phyloP scores from a whole-genome alignment of 257 asterid genomes.

The Ehretia macrophylla region DNA sequence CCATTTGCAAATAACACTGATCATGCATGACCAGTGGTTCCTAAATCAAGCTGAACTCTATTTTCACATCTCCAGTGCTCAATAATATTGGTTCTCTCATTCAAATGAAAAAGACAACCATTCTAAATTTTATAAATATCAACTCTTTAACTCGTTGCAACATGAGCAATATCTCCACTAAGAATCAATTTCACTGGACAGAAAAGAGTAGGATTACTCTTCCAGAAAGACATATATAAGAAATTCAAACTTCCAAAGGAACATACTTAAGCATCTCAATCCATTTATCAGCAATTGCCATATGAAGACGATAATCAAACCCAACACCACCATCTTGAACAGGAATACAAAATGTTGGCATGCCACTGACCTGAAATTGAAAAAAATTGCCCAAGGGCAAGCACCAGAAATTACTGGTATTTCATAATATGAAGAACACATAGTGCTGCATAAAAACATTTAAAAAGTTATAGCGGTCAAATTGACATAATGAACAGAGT shows the following conservation, averaged over 20 bases:
- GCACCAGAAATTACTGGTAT: slow-evolving; percentile 12
- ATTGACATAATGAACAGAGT: not conserved
- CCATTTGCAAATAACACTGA: no score
- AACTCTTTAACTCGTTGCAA: no score
- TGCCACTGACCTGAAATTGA: slow-evolving; percentile 87
- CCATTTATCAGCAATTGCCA: slow-evolving; percentile 99
- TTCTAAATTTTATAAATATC: no score
- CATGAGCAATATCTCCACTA: not conserved
- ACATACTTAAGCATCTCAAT: slow-evolving; percentile 84
- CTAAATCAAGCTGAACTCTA: no score
- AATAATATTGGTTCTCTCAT: no score
- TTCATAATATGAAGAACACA: not conserved
- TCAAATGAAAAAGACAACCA: no score
- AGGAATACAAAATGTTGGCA: slow-evolving; percentile 91
- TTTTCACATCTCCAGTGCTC: no score
- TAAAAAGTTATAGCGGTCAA: not conserved
- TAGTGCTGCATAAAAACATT: not conserved
- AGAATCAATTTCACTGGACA: not conserved
- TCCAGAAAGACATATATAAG: slow-evolving; percentile 6
- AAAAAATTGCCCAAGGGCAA: slow-evolving; percentile 11
- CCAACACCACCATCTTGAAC: slow-evolving; percentile 96
- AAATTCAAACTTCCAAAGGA: slow-evolving; percentile 23
- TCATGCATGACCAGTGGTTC: no score
- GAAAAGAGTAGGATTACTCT: not conserved
- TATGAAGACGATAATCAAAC: slow-evolving; percentile 94